These are phyloP conservation scores for Exophiala sp. DNA, from an alignment of 2,329 filamentous ascomycete species.

Conservation along the genomic window DNA sequence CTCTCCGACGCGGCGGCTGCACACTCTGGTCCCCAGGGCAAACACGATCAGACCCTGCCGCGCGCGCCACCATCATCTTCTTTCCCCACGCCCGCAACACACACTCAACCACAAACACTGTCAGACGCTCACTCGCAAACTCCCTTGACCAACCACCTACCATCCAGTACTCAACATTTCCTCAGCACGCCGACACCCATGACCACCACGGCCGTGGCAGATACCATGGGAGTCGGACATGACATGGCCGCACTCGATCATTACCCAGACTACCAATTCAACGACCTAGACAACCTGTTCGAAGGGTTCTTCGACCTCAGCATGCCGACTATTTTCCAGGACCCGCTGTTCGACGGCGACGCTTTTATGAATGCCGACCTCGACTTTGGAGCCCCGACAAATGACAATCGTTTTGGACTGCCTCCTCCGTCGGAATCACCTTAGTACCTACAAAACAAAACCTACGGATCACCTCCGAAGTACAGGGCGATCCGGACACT, in stretches of 20 bases:
- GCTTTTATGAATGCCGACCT: conserved; percentile 20
- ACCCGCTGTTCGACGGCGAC: conserved; percentile 26
- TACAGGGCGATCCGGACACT: too few relatives aligned
- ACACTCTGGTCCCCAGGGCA: background rate
- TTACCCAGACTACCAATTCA: conserved; percentile 21
- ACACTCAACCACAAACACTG: background rate
- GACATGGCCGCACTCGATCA: conserved; percentile 3
- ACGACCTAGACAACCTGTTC: conserved; percentile 29
- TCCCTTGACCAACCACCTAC: background rate
- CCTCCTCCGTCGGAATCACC: too few relatives aligned
- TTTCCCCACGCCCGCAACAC: background rate
- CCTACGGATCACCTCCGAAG: too few relatives aligned
- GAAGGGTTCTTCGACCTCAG: conserved; percentile 28
- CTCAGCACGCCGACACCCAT: background rate
- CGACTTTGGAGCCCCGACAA: conserved; percentile 1
- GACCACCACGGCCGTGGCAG: too few relatives aligned
- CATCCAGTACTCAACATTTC: background rate
- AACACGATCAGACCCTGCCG: background rate
- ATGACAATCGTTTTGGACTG: too few relatives aligned
- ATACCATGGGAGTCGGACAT: background rate
- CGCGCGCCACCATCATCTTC: background rate
- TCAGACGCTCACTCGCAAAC: background rate
- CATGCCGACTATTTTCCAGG: conserved; percentile 29
- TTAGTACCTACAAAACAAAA: too few relatives aligned
- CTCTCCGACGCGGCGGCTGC: conserved; percentile 28